Conservation (phyloP, 1,284 basidiomycete species). For the Ceratorhiza oryzae-sativae region DNA sequence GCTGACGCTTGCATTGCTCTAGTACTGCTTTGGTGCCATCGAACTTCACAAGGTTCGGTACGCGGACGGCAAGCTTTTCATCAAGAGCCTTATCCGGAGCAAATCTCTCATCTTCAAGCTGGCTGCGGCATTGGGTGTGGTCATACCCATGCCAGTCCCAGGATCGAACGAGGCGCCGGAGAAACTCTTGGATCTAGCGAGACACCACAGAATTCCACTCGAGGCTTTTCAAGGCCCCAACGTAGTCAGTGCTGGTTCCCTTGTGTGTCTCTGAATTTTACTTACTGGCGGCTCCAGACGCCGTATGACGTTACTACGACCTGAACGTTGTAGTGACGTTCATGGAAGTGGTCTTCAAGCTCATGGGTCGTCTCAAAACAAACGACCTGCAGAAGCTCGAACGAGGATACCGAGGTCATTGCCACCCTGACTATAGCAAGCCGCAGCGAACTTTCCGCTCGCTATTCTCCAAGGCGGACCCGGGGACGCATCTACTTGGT, state of each 20-base stretch:
- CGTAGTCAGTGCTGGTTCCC: not conserved
- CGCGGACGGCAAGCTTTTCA: not conserved
- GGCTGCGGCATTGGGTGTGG: not conserved
- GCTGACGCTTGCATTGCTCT: not conserved
- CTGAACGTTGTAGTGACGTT: not conserved
- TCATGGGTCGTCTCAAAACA: not conserved
- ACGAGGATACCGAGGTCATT: not conserved
- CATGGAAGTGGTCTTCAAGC: not conserved
- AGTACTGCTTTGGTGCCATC: not conserved
- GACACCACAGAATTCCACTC: not conserved
- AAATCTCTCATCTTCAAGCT: not conserved
- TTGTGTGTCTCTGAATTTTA: not conserved
- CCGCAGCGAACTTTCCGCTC: not conserved
- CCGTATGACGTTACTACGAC: not conserved
- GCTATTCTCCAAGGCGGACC: not conserved
- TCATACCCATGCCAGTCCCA: not conserved
- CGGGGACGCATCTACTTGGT: not conserved
- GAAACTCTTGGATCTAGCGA: not conserved
- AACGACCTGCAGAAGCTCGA: not conserved
- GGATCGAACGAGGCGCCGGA: not conserved
- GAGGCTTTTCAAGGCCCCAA: not conserved
- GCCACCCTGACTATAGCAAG: not conserved
- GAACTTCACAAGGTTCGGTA: not conserved
- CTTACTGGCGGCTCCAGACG: not conserved
- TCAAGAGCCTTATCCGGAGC: not conserved